Evolutionary conservation across 768 basidiomycete genomes (phyloP).

Genomic region (Lentinula edodes): DNA sequence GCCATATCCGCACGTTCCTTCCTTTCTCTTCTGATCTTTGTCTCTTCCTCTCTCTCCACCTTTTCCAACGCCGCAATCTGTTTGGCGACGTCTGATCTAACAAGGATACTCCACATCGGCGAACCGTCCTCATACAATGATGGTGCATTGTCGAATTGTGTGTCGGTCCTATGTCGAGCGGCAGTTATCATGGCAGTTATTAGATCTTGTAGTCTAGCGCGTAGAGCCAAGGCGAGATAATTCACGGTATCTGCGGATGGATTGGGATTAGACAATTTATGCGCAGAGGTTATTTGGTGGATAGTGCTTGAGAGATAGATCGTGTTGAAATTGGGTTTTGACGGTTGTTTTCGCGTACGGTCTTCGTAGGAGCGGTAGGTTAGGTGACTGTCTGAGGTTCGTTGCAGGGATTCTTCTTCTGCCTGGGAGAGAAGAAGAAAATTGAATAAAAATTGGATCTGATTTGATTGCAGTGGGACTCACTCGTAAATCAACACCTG

Average conservation of each 20-base stretch:
- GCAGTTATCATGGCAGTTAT: conserved; percentile 65
- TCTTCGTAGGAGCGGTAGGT: conserved; percentile 68
- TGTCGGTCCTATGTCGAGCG: conserved; percentile 61
- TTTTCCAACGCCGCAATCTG: conserved; percentile 72
- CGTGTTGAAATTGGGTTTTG: conserved; percentile 64
- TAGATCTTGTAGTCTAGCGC: conserved; percentile 67
- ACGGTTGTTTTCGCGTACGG: conserved; percentile 72
- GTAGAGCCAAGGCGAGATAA: conserved; percentile 76
- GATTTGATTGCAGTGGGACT: conserved; percentile 12
- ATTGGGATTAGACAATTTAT: conserved; percentile 47
- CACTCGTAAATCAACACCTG: conserved; percentile 82
- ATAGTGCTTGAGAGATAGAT: conserved; percentile 61
- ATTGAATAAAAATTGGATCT: not conserved
- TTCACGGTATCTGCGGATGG: conserved; percentile 69
- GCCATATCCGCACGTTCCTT: conserved; percentile 73
- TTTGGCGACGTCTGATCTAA: conserved; percentile 77
- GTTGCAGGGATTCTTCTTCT: conserved; percentile 78
- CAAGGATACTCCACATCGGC: conserved; percentile 79
- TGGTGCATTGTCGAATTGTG: conserved; percentile 63
- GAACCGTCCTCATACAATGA: conserved; percentile 59
- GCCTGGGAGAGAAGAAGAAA: conserved; percentile 42
- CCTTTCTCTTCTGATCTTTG: conserved; percentile 64
- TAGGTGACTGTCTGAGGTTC: conserved; percentile 56
- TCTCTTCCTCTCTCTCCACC: conserved; percentile 81
- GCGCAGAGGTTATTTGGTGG: conserved; percentile 58